phyloP scores from a whole-genome alignment of 1,284 basidiomycete species.

The Coniophora puteana region DNA sequence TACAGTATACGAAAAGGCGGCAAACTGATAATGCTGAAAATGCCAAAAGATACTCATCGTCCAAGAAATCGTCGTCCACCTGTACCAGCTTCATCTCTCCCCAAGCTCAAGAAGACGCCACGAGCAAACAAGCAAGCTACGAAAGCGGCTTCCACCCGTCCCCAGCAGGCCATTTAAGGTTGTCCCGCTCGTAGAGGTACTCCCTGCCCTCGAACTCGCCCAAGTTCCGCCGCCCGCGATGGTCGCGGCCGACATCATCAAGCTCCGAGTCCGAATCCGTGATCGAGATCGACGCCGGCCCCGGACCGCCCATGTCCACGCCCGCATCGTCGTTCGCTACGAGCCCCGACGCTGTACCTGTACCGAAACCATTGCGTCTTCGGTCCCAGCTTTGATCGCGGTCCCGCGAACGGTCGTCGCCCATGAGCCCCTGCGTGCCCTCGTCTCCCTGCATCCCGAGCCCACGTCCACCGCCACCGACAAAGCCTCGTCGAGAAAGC shows the following conservation, averaged over 20 bases:
- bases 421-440: slow-evolving; percentile 32
- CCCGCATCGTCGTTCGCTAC: slow-evolving; percentile 12
- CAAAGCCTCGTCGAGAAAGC: slow-evolving; percentile 53
- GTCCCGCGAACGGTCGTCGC: slow-evolving; percentile 17
- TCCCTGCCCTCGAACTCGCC: slow-evolving; percentile 10
- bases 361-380: slow-evolving; percentile 3
- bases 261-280: slow-evolving; percentile 19
- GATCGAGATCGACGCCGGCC: slow-evolving; percentile 21
- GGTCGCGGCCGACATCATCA: slow-evolving; percentile 21
- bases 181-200: slow-evolving; percentile 38
- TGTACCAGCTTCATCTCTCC: neutral
- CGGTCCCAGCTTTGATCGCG: no score
- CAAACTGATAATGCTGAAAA: no score
- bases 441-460: slow-evolving; percentile 23
- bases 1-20: no score
- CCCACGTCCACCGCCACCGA: slow-evolving; percentile 29
- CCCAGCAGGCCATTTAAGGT: slow-evolving; percentile 57
- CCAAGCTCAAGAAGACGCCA: no score
- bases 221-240: slow-evolving; percentile 6
- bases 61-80: neutral
- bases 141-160: slow-evolving; percentile 54
- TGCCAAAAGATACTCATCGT: neutral
- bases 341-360: no score
- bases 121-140: slow-evolving; percentile 2
- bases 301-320: no score